Base-by-base conservation (phyloP, 225 moss, liverwort and hornwort genomes). In the Pleurozium schreberi region DNA sequence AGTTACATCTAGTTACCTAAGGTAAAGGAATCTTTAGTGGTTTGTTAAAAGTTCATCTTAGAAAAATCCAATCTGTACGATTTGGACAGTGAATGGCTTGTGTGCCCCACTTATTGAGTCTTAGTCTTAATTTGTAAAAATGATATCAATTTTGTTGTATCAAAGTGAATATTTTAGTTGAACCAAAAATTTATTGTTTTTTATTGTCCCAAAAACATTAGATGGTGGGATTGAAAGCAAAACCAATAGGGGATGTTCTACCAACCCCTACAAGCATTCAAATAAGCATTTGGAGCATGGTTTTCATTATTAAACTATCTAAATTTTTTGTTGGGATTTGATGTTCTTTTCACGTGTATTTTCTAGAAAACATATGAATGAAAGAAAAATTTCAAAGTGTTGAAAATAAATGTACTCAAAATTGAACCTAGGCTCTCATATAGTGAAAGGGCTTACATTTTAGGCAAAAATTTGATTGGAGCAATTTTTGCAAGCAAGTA, bases 61-160 rank as follows among this genome's bases (percentile, higher is more conserved):
- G 6, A 19, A 47, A 19, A 75, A 14, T 1, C 7, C 1, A 18
- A 0, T 75, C 4, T 19, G 0, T 20, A 75, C 19, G 12, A 75
- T 75, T 49, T 47, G 18, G 30, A 73, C 10, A 45, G 11, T 28
- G 18, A 45, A 75, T 49, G 20, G 33, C 3, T 20, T 49, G 7
- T 19, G 4, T 47, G 31, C 1, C 1, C 11, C 0, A 31, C 18
- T 49, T 75, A 12, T 8, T 0, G 49, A 49, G 11, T 11, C 49
- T 49, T 19, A 49, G 12, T 19, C 20, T 4, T 2, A 20, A 75
- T 2, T 7, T 75, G 5, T 49, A 49, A 75, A 49, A 31, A 19
- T 31, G 1, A 31, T 49, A 19, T 31, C 7, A 74, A 12, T 49
- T 31, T 74, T 31, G 4, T 75, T 75, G 31, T 33, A 49, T 12